Conservation (phyloP, 352 stramenopile species). For the Globisporangium solare region DNA sequence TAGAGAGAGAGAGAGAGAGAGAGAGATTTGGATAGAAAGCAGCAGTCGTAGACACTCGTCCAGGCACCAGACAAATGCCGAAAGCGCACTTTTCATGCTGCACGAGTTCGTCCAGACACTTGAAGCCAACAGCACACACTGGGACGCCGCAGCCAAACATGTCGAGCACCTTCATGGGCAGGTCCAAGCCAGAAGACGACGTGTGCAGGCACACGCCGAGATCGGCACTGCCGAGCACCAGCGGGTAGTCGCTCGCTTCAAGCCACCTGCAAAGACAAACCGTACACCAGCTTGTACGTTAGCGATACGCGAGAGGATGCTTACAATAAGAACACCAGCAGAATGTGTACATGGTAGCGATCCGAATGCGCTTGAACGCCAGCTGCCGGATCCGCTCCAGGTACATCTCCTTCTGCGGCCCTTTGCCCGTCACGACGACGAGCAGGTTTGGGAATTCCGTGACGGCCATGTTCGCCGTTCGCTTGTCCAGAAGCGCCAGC, state of each 20-base stretch:
- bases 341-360: conserved; percentile 74
- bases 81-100: conserved; percentile 88
- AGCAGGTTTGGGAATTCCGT: conserved; percentile 79
- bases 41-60: background rate
- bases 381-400: conserved; percentile 73
- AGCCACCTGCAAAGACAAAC: conserved; percentile 82
- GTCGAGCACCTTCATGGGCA: conserved; percentile 99
- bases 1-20: conserved; percentile 8
- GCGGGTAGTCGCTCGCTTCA: conserved; percentile 95
- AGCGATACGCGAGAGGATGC: background rate
- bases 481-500: conserved; percentile 69
- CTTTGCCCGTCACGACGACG: conserved; percentile 97
- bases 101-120: conserved; percentile 96
- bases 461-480: conserved; percentile 30
- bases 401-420: conserved; percentile 92
- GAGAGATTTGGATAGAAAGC: background rate
- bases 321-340: background rate
- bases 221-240: conserved; percentile 92
- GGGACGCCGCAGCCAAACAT: conserved; percentile 98
- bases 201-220: conserved; percentile 98
- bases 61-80: background rate
- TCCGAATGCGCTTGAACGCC: conserved; percentile 70
- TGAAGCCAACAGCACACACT: conserved; percentile 95
- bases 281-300: background rate
- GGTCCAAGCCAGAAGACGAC: conserved; percentile 96